phyloP scores from a whole-genome alignment of 768 basidiomycete genomes.

The Lyophyllum shimeji region DNA sequence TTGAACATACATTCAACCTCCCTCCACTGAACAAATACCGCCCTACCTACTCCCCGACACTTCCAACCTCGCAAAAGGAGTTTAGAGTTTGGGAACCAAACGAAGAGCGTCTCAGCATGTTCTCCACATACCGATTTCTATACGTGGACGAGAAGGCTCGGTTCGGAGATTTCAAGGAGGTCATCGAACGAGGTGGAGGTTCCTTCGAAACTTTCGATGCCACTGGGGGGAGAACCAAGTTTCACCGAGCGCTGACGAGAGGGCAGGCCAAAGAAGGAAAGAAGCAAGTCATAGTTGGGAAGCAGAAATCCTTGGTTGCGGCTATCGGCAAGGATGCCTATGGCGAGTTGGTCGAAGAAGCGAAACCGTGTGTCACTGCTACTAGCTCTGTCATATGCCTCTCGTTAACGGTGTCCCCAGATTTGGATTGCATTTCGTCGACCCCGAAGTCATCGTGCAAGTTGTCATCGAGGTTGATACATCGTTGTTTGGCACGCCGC shows the following conservation, averaged over 20 bases:
- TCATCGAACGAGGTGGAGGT: constrained; percentile 58
- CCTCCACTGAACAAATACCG: constrained; percentile 56
- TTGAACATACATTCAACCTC: constrained; percentile 52
- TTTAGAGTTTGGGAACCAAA: constrained; percentile 67
- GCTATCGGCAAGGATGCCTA: constrained; percentile 57
- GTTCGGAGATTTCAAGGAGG: constrained; percentile 49
- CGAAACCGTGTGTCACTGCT: constrained; percentile 44
- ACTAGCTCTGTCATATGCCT: neutral
- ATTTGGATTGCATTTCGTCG: constrained; percentile 41
- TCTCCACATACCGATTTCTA: constrained; percentile 55
- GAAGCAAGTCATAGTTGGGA: constrained; percentile 52
- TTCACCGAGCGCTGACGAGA: constrained; percentile 51
- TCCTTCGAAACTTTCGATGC: constrained; percentile 64
- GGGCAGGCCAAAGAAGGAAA: constrained; percentile 51
- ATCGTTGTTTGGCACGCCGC: constrained; percentile 24
- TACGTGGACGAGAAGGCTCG: constrained; percentile 57
- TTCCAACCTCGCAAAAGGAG: constrained; percentile 47
- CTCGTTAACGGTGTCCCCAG: constrained; percentile 19
- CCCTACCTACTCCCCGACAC: constrained; percentile 53
- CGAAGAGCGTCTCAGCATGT: constrained; percentile 57
- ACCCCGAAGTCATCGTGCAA: constrained; percentile 49
- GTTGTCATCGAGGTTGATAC: constrained; percentile 42
- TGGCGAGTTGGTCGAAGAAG: constrained; percentile 51
- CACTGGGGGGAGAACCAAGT: constrained; percentile 44
- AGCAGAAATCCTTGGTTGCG: constrained; percentile 43